Percentiles rank a stretch among this genome's conserved stretches.
Evolutionary conservation across 768 basidiomycete species (phyloP).

Genomic region (Plicaturopsis crispa): DNA sequence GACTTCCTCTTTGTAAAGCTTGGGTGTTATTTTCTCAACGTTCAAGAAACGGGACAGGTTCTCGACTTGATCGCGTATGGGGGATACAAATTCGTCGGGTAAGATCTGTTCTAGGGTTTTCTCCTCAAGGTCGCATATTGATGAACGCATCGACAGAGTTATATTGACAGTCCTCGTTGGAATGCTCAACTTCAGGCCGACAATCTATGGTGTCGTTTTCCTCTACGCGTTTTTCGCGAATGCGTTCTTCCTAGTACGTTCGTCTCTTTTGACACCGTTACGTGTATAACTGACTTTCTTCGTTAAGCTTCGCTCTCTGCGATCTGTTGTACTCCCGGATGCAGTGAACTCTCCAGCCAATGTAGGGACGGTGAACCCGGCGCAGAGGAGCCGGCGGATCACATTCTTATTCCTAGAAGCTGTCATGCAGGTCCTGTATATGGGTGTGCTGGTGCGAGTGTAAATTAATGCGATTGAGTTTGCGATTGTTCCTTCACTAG

Average conservation of each 20-base stretch:
- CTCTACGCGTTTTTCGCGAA: conserved; percentile 84
- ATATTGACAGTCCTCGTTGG: conserved; percentile 73
- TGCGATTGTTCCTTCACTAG: too few relatives aligned
- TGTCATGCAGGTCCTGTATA: conserved; percentile 74
- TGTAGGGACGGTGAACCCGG: conserved; percentile 61
- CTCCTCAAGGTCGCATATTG: background rate
- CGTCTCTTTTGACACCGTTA: background rate
- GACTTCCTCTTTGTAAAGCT: conserved; percentile 88
- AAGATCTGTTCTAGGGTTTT: conserved; percentile 15
- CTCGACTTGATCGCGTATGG: conserved; percentile 87
- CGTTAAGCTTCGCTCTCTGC: conserved; percentile 82
- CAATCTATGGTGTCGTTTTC: conserved; percentile 67
- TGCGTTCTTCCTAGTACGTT: conserved; percentile 84
- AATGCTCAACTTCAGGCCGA: conserved; percentile 52
- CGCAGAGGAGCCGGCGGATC: conserved; percentile 77
- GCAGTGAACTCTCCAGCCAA: conserved; percentile 39
- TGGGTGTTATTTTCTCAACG: conserved; percentile 90
- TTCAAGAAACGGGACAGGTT: conserved; percentile 63
- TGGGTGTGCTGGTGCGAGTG: conserved; percentile 77
- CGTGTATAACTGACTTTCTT: background rate
- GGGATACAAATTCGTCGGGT: conserved; percentile 98
- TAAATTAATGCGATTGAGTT: too few relatives aligned
- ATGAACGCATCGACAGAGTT: conserved; percentile 43
- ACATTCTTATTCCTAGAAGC: conserved; percentile 88
- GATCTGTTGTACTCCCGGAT: conserved; percentile 87